These are phyloP conservation scores for Gamarada debralockiae DNA, from an alignment of 495 filamentous ascomycete genomes.

Conservation along the genomic window DNA sequence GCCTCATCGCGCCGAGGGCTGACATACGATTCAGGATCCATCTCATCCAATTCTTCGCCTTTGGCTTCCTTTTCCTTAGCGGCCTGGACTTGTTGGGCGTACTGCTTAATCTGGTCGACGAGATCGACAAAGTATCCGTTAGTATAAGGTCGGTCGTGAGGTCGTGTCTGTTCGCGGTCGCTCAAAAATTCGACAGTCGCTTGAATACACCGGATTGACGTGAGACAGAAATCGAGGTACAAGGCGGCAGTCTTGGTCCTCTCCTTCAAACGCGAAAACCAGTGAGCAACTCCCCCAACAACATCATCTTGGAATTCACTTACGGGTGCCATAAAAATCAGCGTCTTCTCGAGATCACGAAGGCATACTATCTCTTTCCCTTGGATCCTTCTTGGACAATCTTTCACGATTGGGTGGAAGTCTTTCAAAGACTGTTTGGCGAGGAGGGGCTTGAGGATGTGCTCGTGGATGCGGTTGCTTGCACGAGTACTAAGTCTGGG, in stretches of 20 bases:
- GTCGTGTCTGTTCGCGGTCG: slow-evolving; percentile 76
- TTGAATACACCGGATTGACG: slow-evolving; percentile 80
- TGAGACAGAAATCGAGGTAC: slow-evolving; percentile 82
- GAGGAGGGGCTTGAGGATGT: slow-evolving; percentile 48
- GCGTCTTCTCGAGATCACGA: slow-evolving; percentile 83
- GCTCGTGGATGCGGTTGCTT: slow-evolving; percentile 49
- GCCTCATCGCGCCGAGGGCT: neutral
- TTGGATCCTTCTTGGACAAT: slow-evolving; percentile 71
- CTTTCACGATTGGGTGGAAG: slow-evolving; percentile 72
- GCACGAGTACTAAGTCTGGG: slow-evolving; percentile 45
- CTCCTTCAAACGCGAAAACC: slow-evolving; percentile 63
- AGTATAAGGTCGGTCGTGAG: slow-evolving; percentile 82
- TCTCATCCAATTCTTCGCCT: slow-evolving; percentile 38
- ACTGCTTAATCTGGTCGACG: slow-evolving; percentile 75
- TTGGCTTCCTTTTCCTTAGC: slow-evolving; percentile 42
- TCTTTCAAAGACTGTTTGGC: slow-evolving; percentile 56
- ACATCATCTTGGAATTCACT: slow-evolving; percentile 52
- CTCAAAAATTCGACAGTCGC: slow-evolving; percentile 74
- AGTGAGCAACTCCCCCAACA: slow-evolving; percentile 64
- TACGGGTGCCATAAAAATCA: slow-evolving; percentile 84
- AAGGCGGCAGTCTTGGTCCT: slow-evolving; percentile 60
- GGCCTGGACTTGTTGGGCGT: slow-evolving; percentile 55
- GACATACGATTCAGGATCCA: slow-evolving; percentile 52
- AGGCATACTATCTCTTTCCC: slow-evolving; percentile 80
- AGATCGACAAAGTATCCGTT: slow-evolving; percentile 93